Conservation (phyloP, 345 rosid species). For the Firmiana major region DNA sequence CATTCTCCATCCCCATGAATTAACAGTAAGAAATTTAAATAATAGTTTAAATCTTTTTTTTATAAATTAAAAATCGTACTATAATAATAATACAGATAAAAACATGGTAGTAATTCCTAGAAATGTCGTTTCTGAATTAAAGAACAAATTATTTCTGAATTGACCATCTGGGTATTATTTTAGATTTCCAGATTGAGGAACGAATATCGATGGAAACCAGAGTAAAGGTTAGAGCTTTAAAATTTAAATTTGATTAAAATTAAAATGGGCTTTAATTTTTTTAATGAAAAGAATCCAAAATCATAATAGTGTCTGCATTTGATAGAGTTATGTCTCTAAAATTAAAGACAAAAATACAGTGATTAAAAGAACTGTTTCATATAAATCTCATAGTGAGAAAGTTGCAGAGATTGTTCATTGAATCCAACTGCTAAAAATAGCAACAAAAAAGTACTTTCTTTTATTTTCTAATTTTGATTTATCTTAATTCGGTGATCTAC, state of each 20-base stretch:
- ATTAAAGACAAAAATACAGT: conserved; percentile 19
- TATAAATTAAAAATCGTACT: neutral
- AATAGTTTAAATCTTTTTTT: neutral
- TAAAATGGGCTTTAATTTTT: conserved; percentile 6
- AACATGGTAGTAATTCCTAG: neutral
- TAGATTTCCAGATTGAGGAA: conserved; percentile 13
- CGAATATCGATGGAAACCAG: conserved; percentile 21
- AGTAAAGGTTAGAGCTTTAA: neutral
- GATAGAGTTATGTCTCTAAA: conserved; percentile 38
- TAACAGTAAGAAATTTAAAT: conserved; percentile 11
- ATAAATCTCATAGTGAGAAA: conserved; percentile 10
- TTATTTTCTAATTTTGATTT: neutral
- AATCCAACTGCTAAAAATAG: conserved; percentile 15
- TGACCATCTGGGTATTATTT: conserved; percentile 18
- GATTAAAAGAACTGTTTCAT: neutral
- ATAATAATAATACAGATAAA: neutral
- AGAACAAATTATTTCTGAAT: conserved; percentile 17
- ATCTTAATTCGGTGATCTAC: conserved; percentile 3
- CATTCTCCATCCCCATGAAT: conserved; percentile 47
- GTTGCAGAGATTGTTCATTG: conserved; percentile 11
- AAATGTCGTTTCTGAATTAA: neutral
- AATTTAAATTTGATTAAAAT: neutral
- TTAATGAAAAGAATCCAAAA: conserved; percentile 24
- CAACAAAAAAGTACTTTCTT: neutral
- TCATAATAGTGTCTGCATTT: conserved; percentile 20